These are phyloP conservation scores for Rubia balearica DNA, from an alignment of 305 asterid species.

Conservation along the genomic window DNA sequence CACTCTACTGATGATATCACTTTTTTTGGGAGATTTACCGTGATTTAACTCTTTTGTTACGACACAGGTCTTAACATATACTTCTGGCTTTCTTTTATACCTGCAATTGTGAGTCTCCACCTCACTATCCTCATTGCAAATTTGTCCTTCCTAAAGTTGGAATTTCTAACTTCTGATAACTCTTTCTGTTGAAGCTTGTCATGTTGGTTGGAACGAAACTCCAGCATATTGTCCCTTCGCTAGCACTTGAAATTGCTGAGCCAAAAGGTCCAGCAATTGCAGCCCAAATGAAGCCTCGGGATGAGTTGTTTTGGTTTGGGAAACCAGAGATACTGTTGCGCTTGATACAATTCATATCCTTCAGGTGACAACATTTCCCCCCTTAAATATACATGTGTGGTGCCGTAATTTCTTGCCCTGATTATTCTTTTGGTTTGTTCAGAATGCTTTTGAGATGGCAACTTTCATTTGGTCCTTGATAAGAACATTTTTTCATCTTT, in stretches of 20 bases:
- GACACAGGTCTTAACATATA: conserved; percentile 76
- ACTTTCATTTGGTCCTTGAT: conserved; percentile 92
- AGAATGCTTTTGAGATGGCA: conserved; percentile 99
- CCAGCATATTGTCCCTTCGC: conserved; percentile 75
- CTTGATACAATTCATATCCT: conserved; percentile 82
- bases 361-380: conserved; percentile 42
- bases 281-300: conserved; percentile 77
- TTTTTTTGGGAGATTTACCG: conserved; percentile 2
- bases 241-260: conserved; percentile 76
- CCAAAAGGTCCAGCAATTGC: conserved; percentile 42
- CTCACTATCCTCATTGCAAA: background rate
- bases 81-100: conserved; percentile 88
- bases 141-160: background rate
- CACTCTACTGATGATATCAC: background rate
- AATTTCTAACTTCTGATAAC: conserved; percentile 18
- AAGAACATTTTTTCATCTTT: conserved; percentile 11
- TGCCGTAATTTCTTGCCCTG: background rate
- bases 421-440: conserved; percentile 17
- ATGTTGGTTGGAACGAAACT: conserved; percentile 89
- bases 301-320: conserved; percentile 85
- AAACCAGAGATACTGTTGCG: conserved; percentile 73
- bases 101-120: conserved; percentile 61
- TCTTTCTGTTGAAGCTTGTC: conserved; percentile 49
- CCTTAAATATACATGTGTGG: background rate
- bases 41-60: conserved; percentile 4